Base-by-base conservation (phyloP, 1,139 yeast genomes). In the Saccharomycopsis crataegensis region DNA sequence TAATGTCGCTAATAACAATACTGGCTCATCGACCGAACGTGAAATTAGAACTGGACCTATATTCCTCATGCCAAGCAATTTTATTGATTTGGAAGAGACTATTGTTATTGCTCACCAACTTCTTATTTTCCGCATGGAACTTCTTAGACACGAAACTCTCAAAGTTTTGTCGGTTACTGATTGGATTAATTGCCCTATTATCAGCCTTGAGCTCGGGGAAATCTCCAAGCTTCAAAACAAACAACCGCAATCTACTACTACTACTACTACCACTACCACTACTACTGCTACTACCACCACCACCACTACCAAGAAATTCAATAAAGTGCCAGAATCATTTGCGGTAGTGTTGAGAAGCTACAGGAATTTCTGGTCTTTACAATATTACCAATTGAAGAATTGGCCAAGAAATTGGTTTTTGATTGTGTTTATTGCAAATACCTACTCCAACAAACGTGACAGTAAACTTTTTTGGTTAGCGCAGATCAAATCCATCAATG, bases 371-470 rank as follows among this genome's bases (percentile, higher is more conserved):
- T 55, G 54, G 56, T 44, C 56, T 5, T 46, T 55, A 22, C 58
- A 68, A 55, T 75, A 69, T 55, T 76, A 71, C 61, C 66, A 78
- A 34, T 64, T 75, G 38, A 73, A 74, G 57, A 71, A 69, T 57
- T 76, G 80, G 80, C 79, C 79, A 1, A 67, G 74, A 2, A 68
- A 73, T 48, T 76, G 80, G 79, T 75, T 76, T 61, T 64, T 76
- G 51, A 67, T 74, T 12, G 69, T 65, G 50, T 61, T 72, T 58
- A 64, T 74, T 7, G 65, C 67, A 51, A 75, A 75, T 44, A 7
- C 64, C 14, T 62, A 64, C 2, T 66, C 68, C 7, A 61, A 61
- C 22, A 63, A 71, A 1, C 63, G 63, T 36, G 45, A 34, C 38
- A 43, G 40, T 31, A 44, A 49, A 40, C 33, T 46, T 50, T 75